Evolutionary conservation across 768 basidiomycete genomes (phyloP).

Genomic region (Auricularia sp.): DNA sequence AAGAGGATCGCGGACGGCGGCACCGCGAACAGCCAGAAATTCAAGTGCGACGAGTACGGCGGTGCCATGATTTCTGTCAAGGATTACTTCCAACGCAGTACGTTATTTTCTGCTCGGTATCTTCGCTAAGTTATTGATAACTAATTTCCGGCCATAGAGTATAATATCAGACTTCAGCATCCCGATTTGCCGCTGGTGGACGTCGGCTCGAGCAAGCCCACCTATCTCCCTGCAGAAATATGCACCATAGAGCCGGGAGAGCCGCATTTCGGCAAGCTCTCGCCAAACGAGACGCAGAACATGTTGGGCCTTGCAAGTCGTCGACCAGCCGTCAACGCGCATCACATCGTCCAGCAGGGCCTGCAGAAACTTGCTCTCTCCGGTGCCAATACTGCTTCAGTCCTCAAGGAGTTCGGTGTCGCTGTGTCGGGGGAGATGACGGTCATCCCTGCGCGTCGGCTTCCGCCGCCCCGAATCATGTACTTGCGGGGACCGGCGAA

Average conservation of each 20-base stretch:
- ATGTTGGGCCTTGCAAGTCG: slow-evolving; percentile 68
- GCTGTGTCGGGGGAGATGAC: slow-evolving; percentile 49
- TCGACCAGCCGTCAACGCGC: slow-evolving; percentile 48
- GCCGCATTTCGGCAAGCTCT: slow-evolving; percentile 46
- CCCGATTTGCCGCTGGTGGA: slow-evolving; percentile 44
- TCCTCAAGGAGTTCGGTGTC: slow-evolving; percentile 47
- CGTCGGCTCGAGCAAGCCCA: slow-evolving; percentile 38
- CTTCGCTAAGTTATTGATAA: neutral
- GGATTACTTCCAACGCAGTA: slow-evolving; percentile 55
- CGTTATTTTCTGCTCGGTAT: slow-evolving; percentile 16
- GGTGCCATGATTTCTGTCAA: slow-evolving; percentile 44
- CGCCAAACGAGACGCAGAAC: slow-evolving; percentile 44
- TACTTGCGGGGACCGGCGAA: slow-evolving; percentile 32
- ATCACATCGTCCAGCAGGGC: slow-evolving; percentile 48
- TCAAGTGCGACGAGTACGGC: slow-evolving; percentile 40
- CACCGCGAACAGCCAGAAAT: slow-evolving; percentile 40
- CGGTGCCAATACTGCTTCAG: slow-evolving; percentile 18
- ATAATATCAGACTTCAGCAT: slow-evolving; percentile 40
- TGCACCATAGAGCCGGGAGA: slow-evolving; percentile 49
- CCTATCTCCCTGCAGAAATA: slow-evolving; percentile 58
- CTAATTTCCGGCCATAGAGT: slow-evolving; percentile 31
- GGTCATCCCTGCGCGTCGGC: slow-evolving; percentile 53
- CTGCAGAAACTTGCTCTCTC: slow-evolving; percentile 41
- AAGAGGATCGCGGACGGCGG: slow-evolving; percentile 37
- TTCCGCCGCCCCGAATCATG: slow-evolving; percentile 45